Base-by-base conservation (phyloP, 768 basidiomycete species). In the Termitomyces sp. region DNA sequence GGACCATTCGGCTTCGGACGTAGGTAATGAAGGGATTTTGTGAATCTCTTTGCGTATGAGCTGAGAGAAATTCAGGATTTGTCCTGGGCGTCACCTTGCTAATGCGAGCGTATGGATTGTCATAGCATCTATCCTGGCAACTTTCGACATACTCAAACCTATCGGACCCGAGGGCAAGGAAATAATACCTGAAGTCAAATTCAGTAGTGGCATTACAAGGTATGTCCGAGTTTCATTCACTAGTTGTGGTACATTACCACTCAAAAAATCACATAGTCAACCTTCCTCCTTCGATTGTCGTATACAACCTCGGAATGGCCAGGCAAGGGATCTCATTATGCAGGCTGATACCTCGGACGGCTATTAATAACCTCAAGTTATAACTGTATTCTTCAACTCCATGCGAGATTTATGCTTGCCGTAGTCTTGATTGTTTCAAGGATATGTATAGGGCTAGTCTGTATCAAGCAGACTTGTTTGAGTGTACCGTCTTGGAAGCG, bases 1-100 rank as follows among this genome's bases (percentile, higher is more conserved):
- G 55, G 40, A 8, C 25, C 46, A 11, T 56, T 42, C 2, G 55
- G 55, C 19, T 56, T 56, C 27, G 55, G 55, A 25, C 34, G 54
- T 3, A 56, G 54, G 54, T 48, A 25, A 54, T 34, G 32, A 34
- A 48, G 0, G 4, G 19, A 21, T 19, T 5, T 23, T 23, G 7
- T 48, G 10, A 7, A 21, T 17, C 5, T 48, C 19, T 8, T 21
- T 21, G 19, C 14, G 2, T 31, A 48, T 32, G 21, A 14, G 11
- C 7, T 14, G 17, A 48, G 7, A 16, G 11, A 14, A 21, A 12
- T 5, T 32, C 12, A 48, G 46, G 6, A 48, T 48, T 10, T 48
- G 47, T 16, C 47, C 47, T 48, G 47, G 47, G 19, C 47, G 47
- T 48, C 47, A 48, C 34, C 21, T 48, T 9, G 47, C 34, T 38